phyloP scores from a whole-genome alignment of 208 protist species.

The Acanthamoeba polyphaga region DNA sequence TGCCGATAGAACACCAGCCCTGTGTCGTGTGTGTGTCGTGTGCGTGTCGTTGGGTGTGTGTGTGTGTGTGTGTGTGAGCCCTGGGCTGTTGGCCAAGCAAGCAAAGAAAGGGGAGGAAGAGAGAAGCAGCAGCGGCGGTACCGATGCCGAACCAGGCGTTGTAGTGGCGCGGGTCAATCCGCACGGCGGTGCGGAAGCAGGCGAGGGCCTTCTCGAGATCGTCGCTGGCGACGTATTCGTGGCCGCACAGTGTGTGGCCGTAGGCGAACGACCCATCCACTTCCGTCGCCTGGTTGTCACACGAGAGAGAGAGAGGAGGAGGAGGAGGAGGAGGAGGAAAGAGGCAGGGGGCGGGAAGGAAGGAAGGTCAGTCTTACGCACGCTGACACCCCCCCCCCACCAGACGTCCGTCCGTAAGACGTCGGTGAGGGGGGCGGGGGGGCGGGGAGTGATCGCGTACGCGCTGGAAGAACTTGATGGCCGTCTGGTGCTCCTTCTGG shows the following conservation, averaged over 20 bases:
- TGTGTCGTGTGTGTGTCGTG: neutral
- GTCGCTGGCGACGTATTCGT: constrained; percentile 96
- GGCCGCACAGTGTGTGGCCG: constrained; percentile 95
- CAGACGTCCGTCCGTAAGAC: neutral
- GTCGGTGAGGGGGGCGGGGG: neutral
- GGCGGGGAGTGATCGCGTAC: constrained; percentile 54
- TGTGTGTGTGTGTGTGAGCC: too few relatives aligned
- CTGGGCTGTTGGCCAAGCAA: too few relatives aligned
- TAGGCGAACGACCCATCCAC: constrained; percentile 93
- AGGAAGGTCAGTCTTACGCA: too few relatives aligned
- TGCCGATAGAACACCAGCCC: constrained; percentile 95
- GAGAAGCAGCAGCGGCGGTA: neutral
- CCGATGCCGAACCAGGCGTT: constrained; percentile 93
- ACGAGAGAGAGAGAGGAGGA: constrained; percentile 2
- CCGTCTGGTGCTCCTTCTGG: constrained; percentile 95
- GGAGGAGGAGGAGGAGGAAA: constrained; percentile 49
- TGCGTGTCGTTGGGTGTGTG: too few relatives aligned
- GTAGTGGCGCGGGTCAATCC: constrained; percentile 94
- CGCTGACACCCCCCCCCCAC: too few relatives aligned
- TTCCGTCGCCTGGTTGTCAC: constrained; percentile 87
- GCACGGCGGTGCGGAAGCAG: constrained; percentile 94
- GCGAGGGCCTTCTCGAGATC: constrained; percentile 94
- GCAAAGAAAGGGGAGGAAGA: too few relatives aligned
- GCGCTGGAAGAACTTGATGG: constrained; percentile 95
- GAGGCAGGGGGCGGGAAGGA: too few relatives aligned